phyloP scores from a whole-genome alignment of 1,284 basidiomycete species.

The Cutaneotrichosporon cavernicola region DNA sequence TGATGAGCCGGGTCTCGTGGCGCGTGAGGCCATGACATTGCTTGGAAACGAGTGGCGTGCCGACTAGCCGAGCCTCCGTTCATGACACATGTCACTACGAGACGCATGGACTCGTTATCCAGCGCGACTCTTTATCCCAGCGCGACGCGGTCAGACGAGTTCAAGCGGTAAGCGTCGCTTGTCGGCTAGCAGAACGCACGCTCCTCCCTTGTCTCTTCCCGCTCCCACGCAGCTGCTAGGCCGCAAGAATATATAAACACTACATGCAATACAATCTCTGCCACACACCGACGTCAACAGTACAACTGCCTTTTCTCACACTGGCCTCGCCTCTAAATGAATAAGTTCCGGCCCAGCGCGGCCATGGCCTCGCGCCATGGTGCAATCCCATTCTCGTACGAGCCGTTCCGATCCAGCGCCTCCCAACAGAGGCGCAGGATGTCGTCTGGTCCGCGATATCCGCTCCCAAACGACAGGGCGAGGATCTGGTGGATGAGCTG shows the following conservation, averaged over 20 bases:
- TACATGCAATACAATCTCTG: neutral
- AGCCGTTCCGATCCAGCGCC: conserved; percentile 20
- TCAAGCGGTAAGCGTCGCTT: too few relatives aligned
- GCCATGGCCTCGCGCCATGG: conserved; percentile 28
- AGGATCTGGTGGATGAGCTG: conserved; percentile 17
- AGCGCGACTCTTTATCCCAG: too few relatives aligned
- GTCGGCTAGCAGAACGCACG: too few relatives aligned
- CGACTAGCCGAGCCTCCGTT: too few relatives aligned
- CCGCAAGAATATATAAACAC: neutral
- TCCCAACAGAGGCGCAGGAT: conserved; percentile 26
- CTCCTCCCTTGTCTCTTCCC: too few relatives aligned
- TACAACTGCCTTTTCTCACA: neutral
- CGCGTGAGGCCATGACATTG: conserved; percentile 55
- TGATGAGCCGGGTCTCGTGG: conserved; percentile 10
- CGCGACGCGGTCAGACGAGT: too few relatives aligned
- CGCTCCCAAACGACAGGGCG: conserved; percentile 19
- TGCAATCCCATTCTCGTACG: conserved; percentile 27
- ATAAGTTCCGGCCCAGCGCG: conserved; percentile 19
- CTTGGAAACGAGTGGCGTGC: conserved; percentile 24
- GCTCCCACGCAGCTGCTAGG: too few relatives aligned
- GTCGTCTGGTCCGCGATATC: conserved; percentile 20
- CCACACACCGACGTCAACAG: neutral
- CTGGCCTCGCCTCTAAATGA: conserved; percentile 4
- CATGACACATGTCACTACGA: too few relatives aligned
- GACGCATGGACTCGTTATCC: too few relatives aligned